These are phyloP conservation scores for Aureobasidium mangrovei DNA, from an alignment of 2,329 filamentous ascomycete genomes.

Conservation along the genomic window DNA sequence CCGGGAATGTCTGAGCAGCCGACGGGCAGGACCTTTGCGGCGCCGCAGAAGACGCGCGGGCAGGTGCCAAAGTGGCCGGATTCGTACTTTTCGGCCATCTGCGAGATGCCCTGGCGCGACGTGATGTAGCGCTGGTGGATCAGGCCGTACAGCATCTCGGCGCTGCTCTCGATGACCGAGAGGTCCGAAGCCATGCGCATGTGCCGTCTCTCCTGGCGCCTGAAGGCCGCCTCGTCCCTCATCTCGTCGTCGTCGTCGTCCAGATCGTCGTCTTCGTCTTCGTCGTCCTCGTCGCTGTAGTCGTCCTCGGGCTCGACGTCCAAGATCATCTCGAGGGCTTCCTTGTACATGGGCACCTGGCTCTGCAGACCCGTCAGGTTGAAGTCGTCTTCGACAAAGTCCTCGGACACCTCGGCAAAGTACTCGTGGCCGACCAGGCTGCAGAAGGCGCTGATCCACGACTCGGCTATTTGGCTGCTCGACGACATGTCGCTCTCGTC, in stretches of 20 bases:
- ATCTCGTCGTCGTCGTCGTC: slow-evolving; percentile 50
- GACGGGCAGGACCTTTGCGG: slow-evolving; percentile 82
- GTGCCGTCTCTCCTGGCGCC: slow-evolving; percentile 57
- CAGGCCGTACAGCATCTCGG: slow-evolving; percentile 95
- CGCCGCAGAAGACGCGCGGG: slow-evolving; percentile 87
- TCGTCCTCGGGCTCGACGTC: slow-evolving; percentile 96
- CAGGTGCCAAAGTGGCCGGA: slow-evolving; percentile 92
- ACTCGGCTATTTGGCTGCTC: slow-evolving; percentile 59
- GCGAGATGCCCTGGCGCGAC: slow-evolving; percentile 88
- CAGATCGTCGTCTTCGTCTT: slow-evolving; percentile 43
- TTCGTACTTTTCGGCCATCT: slow-evolving; percentile 99
- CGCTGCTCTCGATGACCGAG: slow-evolving; percentile 91
- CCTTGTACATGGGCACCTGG: slow-evolving; percentile 98
- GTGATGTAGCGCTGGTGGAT: slow-evolving; percentile 99
- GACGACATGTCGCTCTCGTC: slow-evolving; percentile 41
- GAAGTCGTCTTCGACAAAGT: slow-evolving; percentile 99
- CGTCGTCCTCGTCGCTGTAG: slow-evolving; percentile 56
- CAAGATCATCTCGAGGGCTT: slow-evolving; percentile 97
- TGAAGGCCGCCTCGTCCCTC: slow-evolving; percentile 30
- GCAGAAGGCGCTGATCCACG: slow-evolving; percentile 98
- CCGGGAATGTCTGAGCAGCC: slow-evolving; percentile 91
- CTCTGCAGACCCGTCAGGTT: slow-evolving; percentile 92
- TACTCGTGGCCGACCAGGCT: slow-evolving; percentile 94
- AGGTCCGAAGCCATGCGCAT: slow-evolving; percentile 84
- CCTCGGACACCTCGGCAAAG: slow-evolving; percentile 96